Evolutionary conservation across 148 eudicot genomes (phyloP).

Genomic region (Vaccinium darrowii): DNA sequence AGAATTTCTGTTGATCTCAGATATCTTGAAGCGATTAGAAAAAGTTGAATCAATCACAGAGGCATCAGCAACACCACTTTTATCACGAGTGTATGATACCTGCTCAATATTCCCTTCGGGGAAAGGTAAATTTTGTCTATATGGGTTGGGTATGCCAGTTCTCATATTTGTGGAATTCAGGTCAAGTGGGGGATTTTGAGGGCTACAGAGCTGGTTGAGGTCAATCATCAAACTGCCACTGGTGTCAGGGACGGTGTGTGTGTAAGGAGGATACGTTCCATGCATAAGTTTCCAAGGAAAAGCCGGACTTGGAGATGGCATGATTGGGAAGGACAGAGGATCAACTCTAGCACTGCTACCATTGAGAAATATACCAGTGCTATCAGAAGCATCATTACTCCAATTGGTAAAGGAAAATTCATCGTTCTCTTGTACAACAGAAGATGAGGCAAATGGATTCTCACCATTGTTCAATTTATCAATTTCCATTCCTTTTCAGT

Average conservation of each 20-base stretch:
- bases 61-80: conserved; percentile 7
- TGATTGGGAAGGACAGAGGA: conserved; percentile 11
- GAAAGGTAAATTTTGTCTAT: background rate
- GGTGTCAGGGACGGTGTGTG: background rate
- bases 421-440: conserved; percentile 4
- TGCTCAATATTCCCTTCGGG: conserved; percentile 11
- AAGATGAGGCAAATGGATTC: conserved; percentile 17
- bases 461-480: conserved; percentile 8
- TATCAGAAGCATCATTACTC: conserved; percentile 22
- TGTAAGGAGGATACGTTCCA: conserved; percentile 14
- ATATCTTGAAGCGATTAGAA: conserved; percentile 15
- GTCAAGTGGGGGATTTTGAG: conserved; percentile 8
- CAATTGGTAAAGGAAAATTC: conserved; percentile 4
- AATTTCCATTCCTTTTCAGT: conserved; percentile 17
- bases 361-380: conserved; percentile 1
- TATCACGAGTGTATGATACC: background rate
- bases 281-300: conserved; percentile 4
- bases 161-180: conserved; percentile 11
- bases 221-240: conserved; percentile 15
- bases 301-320: conserved; percentile 9
- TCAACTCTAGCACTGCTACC: conserved; percentile 13
- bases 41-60: conserved; percentile 8
- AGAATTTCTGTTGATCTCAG: conserved; percentile 19
- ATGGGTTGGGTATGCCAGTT: conserved; percentile 8
- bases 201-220: conserved; percentile 21